Evolutionary conservation across 257 asterid species (phyloP).

Genomic region (Solanum arcanum): DNA sequence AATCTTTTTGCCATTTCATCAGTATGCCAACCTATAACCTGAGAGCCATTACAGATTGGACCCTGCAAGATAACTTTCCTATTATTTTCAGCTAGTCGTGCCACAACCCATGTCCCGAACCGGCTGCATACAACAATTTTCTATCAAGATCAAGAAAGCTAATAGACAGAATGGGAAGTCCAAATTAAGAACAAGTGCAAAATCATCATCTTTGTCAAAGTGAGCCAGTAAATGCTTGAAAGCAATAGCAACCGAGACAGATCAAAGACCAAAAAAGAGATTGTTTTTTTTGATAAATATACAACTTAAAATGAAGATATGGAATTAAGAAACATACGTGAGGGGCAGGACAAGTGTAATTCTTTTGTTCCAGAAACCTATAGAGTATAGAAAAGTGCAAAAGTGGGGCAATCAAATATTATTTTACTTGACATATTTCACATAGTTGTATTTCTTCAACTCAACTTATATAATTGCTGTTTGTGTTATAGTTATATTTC

Average conservation of each 20-base stretch:
- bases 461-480: not conserved
- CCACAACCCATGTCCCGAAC: constrained; percentile 60
- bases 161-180: not conserved
- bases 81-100: constrained; percentile 29
- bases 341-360: not conserved
- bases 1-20: constrained; percentile 10
- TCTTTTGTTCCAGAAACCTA: not conserved
- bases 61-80: constrained; percentile 36
- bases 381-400: not conserved
- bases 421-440: not conserved
- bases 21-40: constrained; percentile 64
- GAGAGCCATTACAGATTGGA: constrained; percentile 64
- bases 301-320: not conserved
- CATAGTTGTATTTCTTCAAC: not conserved
- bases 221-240: not conserved
- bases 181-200: not conserved
- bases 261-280: not conserved
- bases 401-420: not conserved
- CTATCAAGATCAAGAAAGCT: not conserved
- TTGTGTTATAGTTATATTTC: not conserved
- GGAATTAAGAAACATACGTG: not conserved
- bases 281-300: not conserved
- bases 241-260: not conserved
- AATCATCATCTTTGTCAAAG: not conserved
- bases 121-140: constrained; percentile 38